Evolutionary conservation across 495 filamentous ascomycete species (phyloP).

Genomic region (Trichoderma reesei): DNA sequence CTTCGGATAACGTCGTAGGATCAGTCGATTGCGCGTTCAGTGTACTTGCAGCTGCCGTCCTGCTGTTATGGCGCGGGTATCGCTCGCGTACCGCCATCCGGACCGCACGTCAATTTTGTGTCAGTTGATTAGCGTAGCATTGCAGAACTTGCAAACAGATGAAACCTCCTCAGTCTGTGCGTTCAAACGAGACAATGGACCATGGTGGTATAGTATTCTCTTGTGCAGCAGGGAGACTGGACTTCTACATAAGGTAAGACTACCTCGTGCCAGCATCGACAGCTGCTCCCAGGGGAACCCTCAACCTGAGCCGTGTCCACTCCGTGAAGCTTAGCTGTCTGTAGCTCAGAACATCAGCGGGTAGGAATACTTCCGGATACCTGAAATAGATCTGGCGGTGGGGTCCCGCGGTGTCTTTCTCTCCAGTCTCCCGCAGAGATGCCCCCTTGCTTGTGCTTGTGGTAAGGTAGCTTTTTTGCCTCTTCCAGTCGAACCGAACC

Average conservation of each 20-base stretch:
- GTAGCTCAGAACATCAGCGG: neutral
- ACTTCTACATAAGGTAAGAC: no score
- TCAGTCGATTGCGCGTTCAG: neutral
- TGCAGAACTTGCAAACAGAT: no score
- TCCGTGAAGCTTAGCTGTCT: neutral
- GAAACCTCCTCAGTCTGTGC: no score
- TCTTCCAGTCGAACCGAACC: neutral
- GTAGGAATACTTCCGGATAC: neutral
- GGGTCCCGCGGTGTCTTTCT: neutral
- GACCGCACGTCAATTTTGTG: neutral
- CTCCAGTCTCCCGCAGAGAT: neutral
- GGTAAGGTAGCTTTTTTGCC: neutral
- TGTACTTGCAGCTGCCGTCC: neutral
- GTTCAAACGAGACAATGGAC: no score
- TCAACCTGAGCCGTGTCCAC: no score
- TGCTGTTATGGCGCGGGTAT: neutral
- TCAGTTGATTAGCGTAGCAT: no score
- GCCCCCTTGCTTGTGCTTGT: neutral
- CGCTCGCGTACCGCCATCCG: neutral
- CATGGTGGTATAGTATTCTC: no score
- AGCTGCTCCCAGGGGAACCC: no score
- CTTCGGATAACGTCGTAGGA: neutral
- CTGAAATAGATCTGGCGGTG: slow-evolving; percentile 8
- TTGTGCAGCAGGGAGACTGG: no score
- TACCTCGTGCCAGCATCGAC: no score